A percentile compares a stretch with the other conserved stretches of the same genome.
These are phyloP conservation scores for Russula emetica DNA, from an alignment of 768 basidiomycete genomes.

Conservation along the genomic window DNA sequence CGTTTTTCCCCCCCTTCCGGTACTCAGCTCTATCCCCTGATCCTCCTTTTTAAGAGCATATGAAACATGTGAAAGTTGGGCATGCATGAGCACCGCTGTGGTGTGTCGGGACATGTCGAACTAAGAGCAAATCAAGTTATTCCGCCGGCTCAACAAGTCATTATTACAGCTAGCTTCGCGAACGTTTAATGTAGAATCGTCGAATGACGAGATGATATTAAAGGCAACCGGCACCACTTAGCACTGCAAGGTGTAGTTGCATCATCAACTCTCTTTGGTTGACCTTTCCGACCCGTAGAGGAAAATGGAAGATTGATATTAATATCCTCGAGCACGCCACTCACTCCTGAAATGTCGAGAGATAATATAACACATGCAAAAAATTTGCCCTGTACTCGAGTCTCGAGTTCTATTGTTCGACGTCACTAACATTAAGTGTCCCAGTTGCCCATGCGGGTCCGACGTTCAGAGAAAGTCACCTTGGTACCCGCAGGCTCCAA, in stretches of 20 bases:
- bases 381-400: not conserved
- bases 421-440: not conserved
- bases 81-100: not conserved
- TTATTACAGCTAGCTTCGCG: conserved; percentile 42
- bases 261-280: not conserved
- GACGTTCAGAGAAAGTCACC: too few relatives aligned
- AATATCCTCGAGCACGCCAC: not conserved
- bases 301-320: conserved; percentile 35
- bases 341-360: not conserved
- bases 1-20: not conserved
- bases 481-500: too few relatives aligned
- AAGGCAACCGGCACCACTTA: conserved; percentile 40
- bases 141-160: conserved; percentile 40
- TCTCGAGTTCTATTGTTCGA: not conserved
- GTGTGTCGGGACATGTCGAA: not conserved
- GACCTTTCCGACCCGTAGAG: conserved; percentile 26
- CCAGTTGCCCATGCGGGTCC: not conserved
- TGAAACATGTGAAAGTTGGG: conserved; percentile 28
- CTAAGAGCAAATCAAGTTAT: conserved; percentile 34
- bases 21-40: not conserved
- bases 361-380: not conserved
- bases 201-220: conserved; percentile 44
- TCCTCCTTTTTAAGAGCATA: conserved; percentile 32
- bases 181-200: conserved; percentile 46
- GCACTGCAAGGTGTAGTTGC: conserved; percentile 28